These are phyloP conservation scores for Zymoseptoria tritici DNA, from an alignment of 2,329 filamentous ascomycete genomes.

Conservation along the genomic window DNA sequence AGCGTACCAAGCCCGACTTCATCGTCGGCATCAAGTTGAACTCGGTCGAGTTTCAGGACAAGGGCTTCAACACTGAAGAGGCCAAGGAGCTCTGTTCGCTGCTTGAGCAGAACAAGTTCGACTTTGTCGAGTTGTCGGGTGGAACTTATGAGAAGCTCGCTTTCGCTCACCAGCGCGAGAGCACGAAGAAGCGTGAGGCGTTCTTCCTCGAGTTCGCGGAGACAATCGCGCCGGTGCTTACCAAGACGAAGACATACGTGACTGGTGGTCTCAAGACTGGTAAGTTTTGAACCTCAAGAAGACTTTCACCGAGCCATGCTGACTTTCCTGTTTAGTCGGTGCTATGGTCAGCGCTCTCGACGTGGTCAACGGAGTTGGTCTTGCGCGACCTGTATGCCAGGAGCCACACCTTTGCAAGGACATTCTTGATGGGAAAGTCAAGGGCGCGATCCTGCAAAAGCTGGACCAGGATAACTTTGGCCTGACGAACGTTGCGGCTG, in stretches of 20 bases:
- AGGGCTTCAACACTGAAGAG: conserved; percentile 47
- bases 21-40: conserved; percentile 53
- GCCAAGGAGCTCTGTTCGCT: conserved; percentile 31
- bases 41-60: conserved; percentile 48
- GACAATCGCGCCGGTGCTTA: conserved; percentile 41
- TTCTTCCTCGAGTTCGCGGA: conserved; percentile 58
- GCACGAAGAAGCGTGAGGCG: conserved; percentile 41
- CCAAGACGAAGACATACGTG: conserved; percentile 51
- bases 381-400: conserved; percentile 48
- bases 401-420: conserved; percentile 43
- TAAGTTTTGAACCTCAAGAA: not conserved
- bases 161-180: conserved; percentile 47
- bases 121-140: conserved; percentile 54
- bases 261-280: conserved; percentile 51
- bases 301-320: not conserved
- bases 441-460: conserved; percentile 40
- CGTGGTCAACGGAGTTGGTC: conserved; percentile 53
- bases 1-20: conserved; percentile 34
- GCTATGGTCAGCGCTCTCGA: conserved; percentile 52
- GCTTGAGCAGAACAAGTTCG: conserved; percentile 44
- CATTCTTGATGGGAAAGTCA: conserved; percentile 41
- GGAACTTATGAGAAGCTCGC: conserved; percentile 52
- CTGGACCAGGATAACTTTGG: conserved; percentile 47
- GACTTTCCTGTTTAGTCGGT: conserved; percentile 43
- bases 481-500: conserved; percentile 39